Conservation (phyloP, 106 monocot genomes). For the Apostasia ramifera region DNA sequence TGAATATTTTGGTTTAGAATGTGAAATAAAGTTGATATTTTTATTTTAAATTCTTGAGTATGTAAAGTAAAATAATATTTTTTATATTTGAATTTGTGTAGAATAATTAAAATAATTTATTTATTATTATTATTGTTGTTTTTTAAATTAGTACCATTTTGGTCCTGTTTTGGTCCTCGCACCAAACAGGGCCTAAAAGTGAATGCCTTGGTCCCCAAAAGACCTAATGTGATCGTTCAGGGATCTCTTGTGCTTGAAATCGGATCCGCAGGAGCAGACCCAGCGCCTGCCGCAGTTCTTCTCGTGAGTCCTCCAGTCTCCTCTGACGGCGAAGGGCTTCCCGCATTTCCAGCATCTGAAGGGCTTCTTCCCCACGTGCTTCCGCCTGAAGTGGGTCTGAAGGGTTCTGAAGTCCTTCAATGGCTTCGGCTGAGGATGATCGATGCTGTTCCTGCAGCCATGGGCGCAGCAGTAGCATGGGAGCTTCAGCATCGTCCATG, state of each 20-base stretch:
- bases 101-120: no score
- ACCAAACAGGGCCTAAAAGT: background rate
- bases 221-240: slow-evolving; percentile 63
- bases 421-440: slow-evolving; percentile 43
- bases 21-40: no score
- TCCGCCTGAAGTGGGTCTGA: slow-evolving; percentile 72
- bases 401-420: slow-evolving; percentile 71
- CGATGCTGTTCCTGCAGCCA: slow-evolving; percentile 73
- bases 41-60: no score
- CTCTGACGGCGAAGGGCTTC: slow-evolving; percentile 60
- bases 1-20: no score
- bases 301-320: slow-evolving; percentile 74
- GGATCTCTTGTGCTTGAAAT: slow-evolving; percentile 72
- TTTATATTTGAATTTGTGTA: no score
- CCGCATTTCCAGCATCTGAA: slow-evolving; percentile 60
- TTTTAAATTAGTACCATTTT: no score
- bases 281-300: slow-evolving; percentile 73
- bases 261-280: slow-evolving; percentile 55
- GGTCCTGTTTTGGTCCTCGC: no score
- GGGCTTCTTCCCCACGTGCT: slow-evolving; percentile 50
- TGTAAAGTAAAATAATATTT: no score
- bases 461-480: slow-evolving; percentile 65
- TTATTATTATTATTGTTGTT: no score
- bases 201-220: slow-evolving; percentile 35
- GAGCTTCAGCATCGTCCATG: slow-evolving; percentile 39